phyloP scores from a whole-genome alignment of 2,329 filamentous ascomycete species.

The Sarocladium oryzae region DNA sequence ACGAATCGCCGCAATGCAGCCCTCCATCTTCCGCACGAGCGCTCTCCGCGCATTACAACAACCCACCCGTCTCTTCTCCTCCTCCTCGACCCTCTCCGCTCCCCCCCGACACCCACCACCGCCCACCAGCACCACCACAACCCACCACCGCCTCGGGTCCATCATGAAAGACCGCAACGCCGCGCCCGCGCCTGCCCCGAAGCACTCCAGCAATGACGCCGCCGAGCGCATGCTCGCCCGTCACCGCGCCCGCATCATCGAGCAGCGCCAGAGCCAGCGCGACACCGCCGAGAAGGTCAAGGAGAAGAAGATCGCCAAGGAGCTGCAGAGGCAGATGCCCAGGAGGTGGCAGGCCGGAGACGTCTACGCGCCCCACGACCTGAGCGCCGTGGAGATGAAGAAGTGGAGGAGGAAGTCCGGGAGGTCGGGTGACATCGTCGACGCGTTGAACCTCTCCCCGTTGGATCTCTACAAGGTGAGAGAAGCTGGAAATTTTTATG shows the following conservation, averaged over 20 bases:
- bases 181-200: constrained; percentile 1
- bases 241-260: constrained; percentile 11
- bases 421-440: constrained; percentile 65
- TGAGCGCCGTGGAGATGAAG: constrained; percentile 68
- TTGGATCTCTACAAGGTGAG: constrained; percentile 79
- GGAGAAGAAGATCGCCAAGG: constrained; percentile 35
- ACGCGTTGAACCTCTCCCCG: constrained; percentile 73
- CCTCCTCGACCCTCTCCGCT: constrained; percentile 18
- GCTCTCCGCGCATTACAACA: constrained; percentile 16
- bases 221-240: constrained; percentile 22
- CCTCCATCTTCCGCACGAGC: constrained; percentile 26
- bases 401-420: constrained; percentile 66
- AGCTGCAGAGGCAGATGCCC: constrained; percentile 57
- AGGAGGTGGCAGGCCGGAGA: constrained; percentile 73
- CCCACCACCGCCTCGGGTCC: not conserved
- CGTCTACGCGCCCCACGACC: constrained; percentile 84
- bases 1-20: constrained; percentile 29
- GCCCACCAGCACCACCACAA: constrained; percentile 9
- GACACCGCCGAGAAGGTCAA: constrained; percentile 30
- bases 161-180: constrained; percentile 7
- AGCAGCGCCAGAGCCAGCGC: constrained; percentile 21
- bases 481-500: no score
- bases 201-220: constrained; percentile 15
- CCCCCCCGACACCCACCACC: no score
- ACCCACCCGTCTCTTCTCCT: constrained; percentile 23